phyloP scores from a whole-genome alignment of 2,329 filamentous ascomycete species.

The Cercospora sojina region DNA sequence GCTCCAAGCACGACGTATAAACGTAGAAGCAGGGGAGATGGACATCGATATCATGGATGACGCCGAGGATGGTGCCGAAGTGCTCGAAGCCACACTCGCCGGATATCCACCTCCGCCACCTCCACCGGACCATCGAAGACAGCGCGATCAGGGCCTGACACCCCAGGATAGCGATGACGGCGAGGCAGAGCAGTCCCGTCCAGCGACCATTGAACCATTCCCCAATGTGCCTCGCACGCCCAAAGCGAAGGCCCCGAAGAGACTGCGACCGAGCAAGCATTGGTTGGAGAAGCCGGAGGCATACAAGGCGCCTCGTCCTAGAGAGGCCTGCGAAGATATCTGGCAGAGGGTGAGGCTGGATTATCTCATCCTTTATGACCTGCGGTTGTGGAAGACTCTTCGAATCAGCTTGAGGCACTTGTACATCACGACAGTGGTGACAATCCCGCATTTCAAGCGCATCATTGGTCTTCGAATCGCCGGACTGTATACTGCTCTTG shows the following conservation, averaged over 20 bases:
- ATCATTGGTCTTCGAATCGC: slow-evolving; percentile 91
- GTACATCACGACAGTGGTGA: slow-evolving; percentile 94
- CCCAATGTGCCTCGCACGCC: slow-evolving; percentile 80
- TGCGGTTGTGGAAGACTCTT: slow-evolving; percentile 95
- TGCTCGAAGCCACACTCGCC: slow-evolving; percentile 73
- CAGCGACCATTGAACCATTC: slow-evolving; percentile 31
- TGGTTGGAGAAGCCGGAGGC: slow-evolving; percentile 80
- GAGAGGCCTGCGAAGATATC: slow-evolving; percentile 75
- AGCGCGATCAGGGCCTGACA: slow-evolving; percentile 30
- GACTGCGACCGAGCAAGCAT: slow-evolving; percentile 70
- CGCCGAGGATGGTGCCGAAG: slow-evolving; percentile 67
- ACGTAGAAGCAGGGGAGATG: slow-evolving; percentile 43
- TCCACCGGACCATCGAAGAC: slow-evolving; percentile 43
- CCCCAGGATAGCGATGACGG: slow-evolving; percentile 37
- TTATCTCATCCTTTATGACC: slow-evolving; percentile 90
- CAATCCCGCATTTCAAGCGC: slow-evolving; percentile 93
- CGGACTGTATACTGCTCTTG: slow-evolving; percentile 87
- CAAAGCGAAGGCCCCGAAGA: slow-evolving; percentile 44
- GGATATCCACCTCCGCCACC: slow-evolving; percentile 70
- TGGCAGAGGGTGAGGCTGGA: slow-evolving; percentile 87
- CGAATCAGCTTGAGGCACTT: slow-evolving; percentile 86
- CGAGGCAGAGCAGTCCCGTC: slow-evolving; percentile 51
- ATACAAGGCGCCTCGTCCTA: slow-evolving; percentile 51
- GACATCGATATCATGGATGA: slow-evolving; percentile 49
- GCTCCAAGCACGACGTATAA: slow-evolving; percentile 14